Evolutionary conservation across 1,139 yeast species (phyloP), one percentile per base, ranked within the genome.

Genomic region (Suhomyces kunorum): DNA sequence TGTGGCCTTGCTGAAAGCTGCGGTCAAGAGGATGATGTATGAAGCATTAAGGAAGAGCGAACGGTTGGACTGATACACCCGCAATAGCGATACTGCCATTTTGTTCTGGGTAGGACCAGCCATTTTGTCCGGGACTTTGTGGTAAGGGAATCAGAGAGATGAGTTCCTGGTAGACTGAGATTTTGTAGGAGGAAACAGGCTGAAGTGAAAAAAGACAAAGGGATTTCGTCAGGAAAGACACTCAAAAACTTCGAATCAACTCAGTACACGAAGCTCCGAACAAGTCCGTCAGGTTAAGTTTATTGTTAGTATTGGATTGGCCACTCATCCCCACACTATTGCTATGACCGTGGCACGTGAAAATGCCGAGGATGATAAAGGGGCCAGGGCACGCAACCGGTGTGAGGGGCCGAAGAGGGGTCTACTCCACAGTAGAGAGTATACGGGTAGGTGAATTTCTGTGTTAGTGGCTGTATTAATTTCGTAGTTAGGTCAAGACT

Each of bases 31-130:
- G 24, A 75, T 57, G 34, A 74, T 63, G 50, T 76, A 78, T 1
- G 79, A 73, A 3, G 77, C 62, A 47, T 77, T 71, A 38, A 78
- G 60, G 7, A 81, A 66, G 22, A 71, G 53, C 22, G 76, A 69
- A 48, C 81, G 61, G 55, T 76, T 76, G 39, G 70, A 61, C 54
- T 68, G 63, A 49, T 72, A 72, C 22, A 70, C 64, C 40, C 62
- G 61, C 39, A 71, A 54, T n/a, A 66, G 50, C 23, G 68, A 49
- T 13, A 35, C 15, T n/a, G 40, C 49, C 11, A 45, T 19, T 28
- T 15, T 32, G 18, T 23, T 36, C 34, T 28, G 31, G 18, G 30
- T 14, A 16, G 34, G 24, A 14, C n/a, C 18, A 9, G 33, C 28
- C 35, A 31, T 36, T 7, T 6, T 17, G 23, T n/a, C 15, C 32